Percentiles rank a stretch among this genome's conserved stretches.
Conservation (phyloP, 805 yeast genomes). For the Ogataea siamensis region DNA sequence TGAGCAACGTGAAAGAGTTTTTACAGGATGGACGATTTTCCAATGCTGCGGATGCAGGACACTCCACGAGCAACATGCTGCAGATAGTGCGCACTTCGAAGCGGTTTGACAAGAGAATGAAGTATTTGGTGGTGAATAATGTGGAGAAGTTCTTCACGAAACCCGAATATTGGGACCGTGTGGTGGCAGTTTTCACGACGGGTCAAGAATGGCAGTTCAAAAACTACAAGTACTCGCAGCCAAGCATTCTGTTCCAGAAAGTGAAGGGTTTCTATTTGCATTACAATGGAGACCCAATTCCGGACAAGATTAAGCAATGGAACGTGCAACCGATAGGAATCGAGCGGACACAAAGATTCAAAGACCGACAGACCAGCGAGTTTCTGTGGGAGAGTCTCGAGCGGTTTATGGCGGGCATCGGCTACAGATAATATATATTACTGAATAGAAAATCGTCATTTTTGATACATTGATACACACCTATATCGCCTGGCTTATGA, state of each 20-base stretch:
- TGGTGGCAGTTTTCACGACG: slow-evolving; percentile 91
- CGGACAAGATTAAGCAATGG: slow-evolving; percentile 78
- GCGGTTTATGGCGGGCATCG: slow-evolving; percentile 63
- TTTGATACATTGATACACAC: slow-evolving; percentile 10
- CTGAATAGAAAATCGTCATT: slow-evolving; percentile 9
- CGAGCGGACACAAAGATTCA: slow-evolving; percentile 80
- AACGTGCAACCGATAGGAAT: slow-evolving; percentile 76
- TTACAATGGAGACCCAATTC: slow-evolving; percentile 76
- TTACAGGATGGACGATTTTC: slow-evolving; percentile 69
- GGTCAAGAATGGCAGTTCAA: slow-evolving; percentile 98
- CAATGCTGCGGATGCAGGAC: slow-evolving; percentile 47
- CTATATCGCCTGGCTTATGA: slow-evolving; percentile 4
- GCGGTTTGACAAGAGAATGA: slow-evolving; percentile 51
- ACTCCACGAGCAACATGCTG: slow-evolving; percentile 40
- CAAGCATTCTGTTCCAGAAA: slow-evolving; percentile 75
- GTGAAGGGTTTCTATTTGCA: slow-evolving; percentile 80
- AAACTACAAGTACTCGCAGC: slow-evolving; percentile 78
- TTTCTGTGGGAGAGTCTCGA: slow-evolving; percentile 85
- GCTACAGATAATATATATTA: slow-evolving; percentile 40
- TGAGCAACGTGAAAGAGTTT: slow-evolving; percentile 64
- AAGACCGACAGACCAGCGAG: slow-evolving; percentile 84
- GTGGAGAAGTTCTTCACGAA: slow-evolving; percentile 84
- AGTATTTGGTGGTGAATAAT: slow-evolving; percentile 81
- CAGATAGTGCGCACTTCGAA: slow-evolving; percentile 57
- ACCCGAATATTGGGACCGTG: slow-evolving; percentile 98